These are phyloP conservation scores for Fragilaria crotonensis DNA, from an alignment of 108 stramenopile genomes.

Conservation along the genomic window DNA sequence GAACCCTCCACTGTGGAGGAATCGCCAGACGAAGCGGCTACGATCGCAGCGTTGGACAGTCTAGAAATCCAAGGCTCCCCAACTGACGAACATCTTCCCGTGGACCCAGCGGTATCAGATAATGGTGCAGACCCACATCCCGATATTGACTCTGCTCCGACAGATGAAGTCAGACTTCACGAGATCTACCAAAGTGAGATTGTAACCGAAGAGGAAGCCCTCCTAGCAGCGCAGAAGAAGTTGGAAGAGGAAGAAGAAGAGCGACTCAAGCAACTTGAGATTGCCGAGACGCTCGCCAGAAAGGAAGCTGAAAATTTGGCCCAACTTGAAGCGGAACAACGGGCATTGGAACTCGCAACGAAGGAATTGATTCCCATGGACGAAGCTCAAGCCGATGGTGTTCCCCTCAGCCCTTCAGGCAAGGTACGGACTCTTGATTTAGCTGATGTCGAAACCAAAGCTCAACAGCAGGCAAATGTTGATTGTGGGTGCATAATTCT, in stretches of 20 bases:
- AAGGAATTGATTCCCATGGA: neutral
- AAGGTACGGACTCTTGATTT: neutral
- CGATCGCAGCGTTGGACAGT: too few relatives aligned
- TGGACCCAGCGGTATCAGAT: too few relatives aligned
- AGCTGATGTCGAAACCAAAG: neutral
- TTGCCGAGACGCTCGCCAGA: neutral
- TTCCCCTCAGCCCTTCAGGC: neutral
- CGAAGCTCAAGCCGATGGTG: neutral
- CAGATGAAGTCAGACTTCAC: neutral
- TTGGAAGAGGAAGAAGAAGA: neutral
- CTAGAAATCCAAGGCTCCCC: too few relatives aligned
- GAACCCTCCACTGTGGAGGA: too few relatives aligned
- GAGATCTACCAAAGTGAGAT: neutral
- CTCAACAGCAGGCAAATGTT: neutral
- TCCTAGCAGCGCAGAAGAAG: too few relatives aligned
- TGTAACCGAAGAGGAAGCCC: too few relatives aligned
- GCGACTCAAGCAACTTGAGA: neutral
- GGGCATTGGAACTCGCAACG: neutral
- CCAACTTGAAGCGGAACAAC: neutral
- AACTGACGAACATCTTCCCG: too few relatives aligned
- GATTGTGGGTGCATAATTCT: neutral
- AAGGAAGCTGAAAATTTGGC: neutral
- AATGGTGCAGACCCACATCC: neutral
- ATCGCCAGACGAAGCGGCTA: too few relatives aligned
- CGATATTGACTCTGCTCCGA: slow-evolving; percentile 1